These are phyloP conservation scores for Hygrophoropsis aurantiaca DNA, from an alignment of 768 basidiomycete species.

Conservation along the genomic window DNA sequence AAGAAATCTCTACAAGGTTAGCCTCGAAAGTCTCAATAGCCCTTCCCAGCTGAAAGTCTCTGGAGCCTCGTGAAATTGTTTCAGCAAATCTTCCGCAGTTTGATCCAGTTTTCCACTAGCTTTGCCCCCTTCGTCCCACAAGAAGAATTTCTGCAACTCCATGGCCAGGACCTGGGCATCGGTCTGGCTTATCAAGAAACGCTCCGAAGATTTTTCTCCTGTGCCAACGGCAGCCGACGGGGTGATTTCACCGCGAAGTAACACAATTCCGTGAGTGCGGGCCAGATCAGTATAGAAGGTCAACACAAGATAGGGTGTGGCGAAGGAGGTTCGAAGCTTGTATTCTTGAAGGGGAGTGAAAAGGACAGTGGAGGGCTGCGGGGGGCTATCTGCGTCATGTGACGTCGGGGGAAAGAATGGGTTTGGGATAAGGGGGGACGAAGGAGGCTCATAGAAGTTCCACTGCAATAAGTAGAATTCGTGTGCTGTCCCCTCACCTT, in stretches of 20 bases:
- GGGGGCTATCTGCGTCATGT: conserved; percentile 35
- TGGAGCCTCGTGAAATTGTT: conserved; percentile 76
- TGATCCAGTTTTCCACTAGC: background rate
- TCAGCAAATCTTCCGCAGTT: conserved; percentile 46
- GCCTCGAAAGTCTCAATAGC: conserved; percentile 53
- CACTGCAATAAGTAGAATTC: too few relatives aligned
- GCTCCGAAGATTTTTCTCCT: conserved; percentile 21
- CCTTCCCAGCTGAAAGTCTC: conserved; percentile 82
- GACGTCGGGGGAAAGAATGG: conserved; percentile 26
- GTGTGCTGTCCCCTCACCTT: too few relatives aligned
- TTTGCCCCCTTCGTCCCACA: conserved; percentile 47
- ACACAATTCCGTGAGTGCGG: conserved; percentile 78
- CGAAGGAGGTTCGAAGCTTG: conserved; percentile 73
- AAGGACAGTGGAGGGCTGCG: conserved; percentile 71
- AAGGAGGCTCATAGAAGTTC: too few relatives aligned
- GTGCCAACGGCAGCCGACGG: conserved; percentile 34
- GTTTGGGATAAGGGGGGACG: conserved; percentile 51
- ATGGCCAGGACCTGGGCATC: conserved; percentile 86
- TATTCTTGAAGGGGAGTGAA: conserved; percentile 95
- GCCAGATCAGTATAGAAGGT: conserved; percentile 93
- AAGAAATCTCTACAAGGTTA: too few relatives aligned
- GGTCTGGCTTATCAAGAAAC: conserved; percentile 67
- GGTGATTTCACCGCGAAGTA: conserved; percentile 93
- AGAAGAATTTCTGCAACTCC: conserved; percentile 83
- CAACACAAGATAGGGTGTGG: conserved; percentile 87